Evolutionary conservation across 495 filamentous ascomycete species (phyloP).

Genomic region (Aspergillus cristatus): DNA sequence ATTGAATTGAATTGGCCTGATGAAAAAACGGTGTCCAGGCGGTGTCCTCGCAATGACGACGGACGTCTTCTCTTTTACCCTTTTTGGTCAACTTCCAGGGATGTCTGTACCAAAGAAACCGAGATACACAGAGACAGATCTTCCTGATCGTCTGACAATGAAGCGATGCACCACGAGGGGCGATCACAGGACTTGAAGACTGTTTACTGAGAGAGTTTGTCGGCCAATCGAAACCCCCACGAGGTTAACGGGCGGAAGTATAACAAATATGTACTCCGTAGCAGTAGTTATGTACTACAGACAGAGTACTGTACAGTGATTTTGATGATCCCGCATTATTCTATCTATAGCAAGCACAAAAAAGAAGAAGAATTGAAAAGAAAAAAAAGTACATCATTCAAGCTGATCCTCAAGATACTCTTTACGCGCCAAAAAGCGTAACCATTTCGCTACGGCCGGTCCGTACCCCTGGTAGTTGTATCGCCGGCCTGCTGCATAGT

Average conservation of each 20-base stretch:
- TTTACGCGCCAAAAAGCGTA: conserved; percentile 36
- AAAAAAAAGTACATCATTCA: too few relatives aligned
- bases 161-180: too few relatives aligned
- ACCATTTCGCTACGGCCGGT: conserved; percentile 35
- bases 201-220: conserved; percentile 4
- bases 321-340: too few relatives aligned
- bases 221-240: conserved; percentile 23
- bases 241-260: conserved; percentile 8
- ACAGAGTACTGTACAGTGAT: too few relatives aligned
- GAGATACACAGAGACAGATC: too few relatives aligned
- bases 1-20: background rate
- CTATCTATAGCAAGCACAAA: too few relatives aligned
- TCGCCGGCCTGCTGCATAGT: conserved; percentile 34
- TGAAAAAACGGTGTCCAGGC: conserved; percentile 11
- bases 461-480: conserved; percentile 46
- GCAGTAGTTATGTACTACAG: conserved; percentile 5
- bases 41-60: conserved; percentile 11
- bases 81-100: too few relatives aligned
- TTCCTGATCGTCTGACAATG: too few relatives aligned
- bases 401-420: conserved; percentile 19
- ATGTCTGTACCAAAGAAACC: background rate
- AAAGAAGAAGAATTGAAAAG: too few relatives aligned
- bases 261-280: conserved; percentile 9
- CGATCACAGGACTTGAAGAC: too few relatives aligned
- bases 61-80: background rate